These are phyloP conservation scores for Hypoxylon sp. DNA, from an alignment of 2,329 filamentous ascomycete genomes.

Conservation along the genomic window DNA sequence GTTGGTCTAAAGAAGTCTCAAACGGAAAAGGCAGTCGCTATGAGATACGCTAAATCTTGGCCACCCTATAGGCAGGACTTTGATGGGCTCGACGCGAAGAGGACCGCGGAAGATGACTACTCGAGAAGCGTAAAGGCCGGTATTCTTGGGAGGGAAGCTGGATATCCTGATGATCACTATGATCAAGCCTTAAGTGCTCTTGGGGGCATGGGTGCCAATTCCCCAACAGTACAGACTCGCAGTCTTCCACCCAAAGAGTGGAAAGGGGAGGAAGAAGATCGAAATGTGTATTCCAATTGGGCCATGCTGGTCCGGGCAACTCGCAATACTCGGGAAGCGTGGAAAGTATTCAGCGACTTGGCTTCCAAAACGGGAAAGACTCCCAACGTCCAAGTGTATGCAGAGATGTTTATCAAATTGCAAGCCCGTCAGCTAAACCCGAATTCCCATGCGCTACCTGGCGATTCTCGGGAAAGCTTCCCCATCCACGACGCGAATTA, in stretches of 20 bases:
- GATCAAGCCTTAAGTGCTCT: constrained; percentile 65
- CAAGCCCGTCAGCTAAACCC: constrained; percentile 51
- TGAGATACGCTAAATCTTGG: constrained; percentile 65
- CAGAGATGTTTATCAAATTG: constrained; percentile 71
- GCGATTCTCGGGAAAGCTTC: constrained; percentile 68
- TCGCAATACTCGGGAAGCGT: constrained; percentile 71
- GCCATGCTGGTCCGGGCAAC: constrained; percentile 68
- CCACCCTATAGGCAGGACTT: constrained; percentile 69
- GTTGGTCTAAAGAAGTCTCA: constrained; percentile 65
- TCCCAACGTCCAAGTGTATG: constrained; percentile 64
- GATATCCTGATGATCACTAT: constrained; percentile 60
- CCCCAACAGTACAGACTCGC: constrained; percentile 69
- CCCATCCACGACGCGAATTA: constrained; percentile 68
- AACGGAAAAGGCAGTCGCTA: constrained; percentile 61
- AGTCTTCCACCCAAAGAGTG: constrained; percentile 52
- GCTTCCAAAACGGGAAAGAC: constrained; percentile 27
- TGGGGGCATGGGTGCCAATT: constrained; percentile 63
- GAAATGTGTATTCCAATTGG: constrained; percentile 60
- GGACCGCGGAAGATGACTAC: constrained; percentile 63
- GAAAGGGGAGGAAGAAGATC: constrained; percentile 43
- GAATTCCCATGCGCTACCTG: constrained; percentile 60
- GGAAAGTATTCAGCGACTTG: constrained; percentile 54
- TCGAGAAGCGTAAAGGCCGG: constrained; percentile 66
- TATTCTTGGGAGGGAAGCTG: constrained; percentile 66
- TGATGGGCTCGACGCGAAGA: constrained; percentile 70